Evolutionary conservation across 2,329 filamentous ascomycete genomes (phyloP), one percentile per base, ranked within the genome.

Genomic region (Beauveria sp.): DNA sequence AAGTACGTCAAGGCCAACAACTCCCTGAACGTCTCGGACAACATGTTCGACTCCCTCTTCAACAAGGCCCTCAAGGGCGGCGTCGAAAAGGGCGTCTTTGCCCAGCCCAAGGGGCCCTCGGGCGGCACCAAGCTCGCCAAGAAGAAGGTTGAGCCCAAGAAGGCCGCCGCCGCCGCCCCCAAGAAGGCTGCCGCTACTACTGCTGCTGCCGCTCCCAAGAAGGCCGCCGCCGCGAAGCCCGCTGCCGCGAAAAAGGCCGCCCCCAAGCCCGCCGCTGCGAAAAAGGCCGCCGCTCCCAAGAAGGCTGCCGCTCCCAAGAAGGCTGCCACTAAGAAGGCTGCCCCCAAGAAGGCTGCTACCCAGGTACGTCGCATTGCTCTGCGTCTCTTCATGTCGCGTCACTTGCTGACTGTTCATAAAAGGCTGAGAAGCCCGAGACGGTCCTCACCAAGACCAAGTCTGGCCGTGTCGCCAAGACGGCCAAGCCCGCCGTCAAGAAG

Each of bases 111-210:
- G 86, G 92, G 91, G 70, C 83, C 91, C 63, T 96, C 92, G 65
- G 92, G 92, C 63, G 89, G 91, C 67, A 91, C 94, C 77, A 96
- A 96, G 88, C 87, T 96, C 63, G 89, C 88, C 63, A 93, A 93
- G 86, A 92, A 91, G 81, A 75, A 80, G 66, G 69, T 71, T 24
- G 73, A 75, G 66, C 68, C 73, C 57, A 77, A 77, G 72, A 71
- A 71, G 66, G 68, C 66, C 46, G 69, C 67, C 48, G 63, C 69
- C 55, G 69, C 67, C 47, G 63, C 69, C 53, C 70, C 70, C 67
- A 70, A 71, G 66, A 64, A 66, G 59, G 63, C 65, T 30, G 62
- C 66, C 51, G 70, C 72, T 63, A 66, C 72, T 62, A 69, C 78
- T 67, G 12, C 30, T 55, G 71, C 80, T 55, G 71, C 80, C 44